Evolutionary conservation across 1,284 basidiomycete species (phyloP).

Genomic region (Apiotrichum gamsii): DNA sequence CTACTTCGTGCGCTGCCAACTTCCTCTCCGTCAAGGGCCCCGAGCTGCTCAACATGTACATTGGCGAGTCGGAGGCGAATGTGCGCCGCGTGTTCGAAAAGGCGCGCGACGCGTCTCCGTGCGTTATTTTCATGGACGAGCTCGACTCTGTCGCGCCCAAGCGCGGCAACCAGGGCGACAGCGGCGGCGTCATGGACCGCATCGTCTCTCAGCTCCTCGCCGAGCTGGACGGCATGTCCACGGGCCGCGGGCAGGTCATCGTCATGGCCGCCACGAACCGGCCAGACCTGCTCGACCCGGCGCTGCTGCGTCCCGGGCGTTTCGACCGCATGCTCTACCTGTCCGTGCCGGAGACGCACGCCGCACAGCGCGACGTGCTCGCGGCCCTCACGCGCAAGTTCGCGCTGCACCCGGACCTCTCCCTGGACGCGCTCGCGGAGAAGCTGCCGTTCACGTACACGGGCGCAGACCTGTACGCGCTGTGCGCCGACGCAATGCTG

Average conservation of each 20-base stretch:
- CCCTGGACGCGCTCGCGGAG: conserved; percentile 63
- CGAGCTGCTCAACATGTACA: conserved; percentile 95
- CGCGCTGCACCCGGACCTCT: conserved; percentile 64
- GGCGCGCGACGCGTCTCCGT: conserved; percentile 81
- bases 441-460: conserved; percentile 89
- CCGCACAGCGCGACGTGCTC: conserved; percentile 79
- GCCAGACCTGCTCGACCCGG: conserved; percentile 90
- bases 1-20: conserved; percentile 84
- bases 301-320: conserved; percentile 83
- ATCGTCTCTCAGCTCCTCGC: conserved; percentile 95
- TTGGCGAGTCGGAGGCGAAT: conserved; percentile 96
- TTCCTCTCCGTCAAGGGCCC: conserved; percentile 97
- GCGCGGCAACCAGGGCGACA: conserved; percentile 88
- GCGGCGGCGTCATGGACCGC: conserved; percentile 94
- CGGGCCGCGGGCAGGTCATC: conserved; percentile 62
- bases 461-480: conserved; percentile 95
- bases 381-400: conserved; percentile 91
- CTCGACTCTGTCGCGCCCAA: conserved; percentile 94
- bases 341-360: conserved; percentile 81
- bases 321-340: conserved; percentile 98
- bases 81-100: conserved; percentile 87
- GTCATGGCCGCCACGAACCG: conserved; percentile 98
- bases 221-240: conserved; percentile 86
- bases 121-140: conserved; percentile 97
- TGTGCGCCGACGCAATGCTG: conserved; percentile 93